These are phyloP conservation scores for Chalara sp. DNA, from an alignment of 2,329 filamentous ascomycete species.

Conservation along the genomic window DNA sequence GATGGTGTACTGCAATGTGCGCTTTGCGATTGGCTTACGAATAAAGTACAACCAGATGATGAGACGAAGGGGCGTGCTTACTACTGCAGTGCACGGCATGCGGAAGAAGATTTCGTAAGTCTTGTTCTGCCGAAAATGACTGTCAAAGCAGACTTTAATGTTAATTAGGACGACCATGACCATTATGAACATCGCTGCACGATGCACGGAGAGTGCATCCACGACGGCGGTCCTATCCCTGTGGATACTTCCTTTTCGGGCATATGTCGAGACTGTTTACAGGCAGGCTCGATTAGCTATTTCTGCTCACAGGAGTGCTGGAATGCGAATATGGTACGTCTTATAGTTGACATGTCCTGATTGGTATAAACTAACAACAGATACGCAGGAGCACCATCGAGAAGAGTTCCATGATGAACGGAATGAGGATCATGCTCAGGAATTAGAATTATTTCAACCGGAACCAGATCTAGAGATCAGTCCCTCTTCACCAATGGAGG, in stretches of 20 bases:
- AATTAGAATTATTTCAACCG: background rate
- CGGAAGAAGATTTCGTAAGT: conserved; percentile 6
- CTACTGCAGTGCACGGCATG: conserved; percentile 23
- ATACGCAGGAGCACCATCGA: background rate
- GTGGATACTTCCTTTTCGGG: background rate
- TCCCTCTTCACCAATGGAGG: background rate
- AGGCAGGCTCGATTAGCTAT: background rate
- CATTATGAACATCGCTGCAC: background rate
- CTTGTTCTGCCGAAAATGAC: background rate
- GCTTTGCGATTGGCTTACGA: conserved; percentile 22
- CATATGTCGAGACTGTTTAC: conserved; percentile 1
- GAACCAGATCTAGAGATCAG: background rate
- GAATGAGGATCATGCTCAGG: background rate
- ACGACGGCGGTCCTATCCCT: background rate
- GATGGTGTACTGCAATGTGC: conserved; percentile 20
- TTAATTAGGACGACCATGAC: conserved; percentile 1
- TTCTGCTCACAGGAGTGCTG: conserved; percentile 5
- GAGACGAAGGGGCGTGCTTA: conserved; percentile 9
- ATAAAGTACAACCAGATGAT: conserved; percentile 12
- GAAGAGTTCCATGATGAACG: background rate
- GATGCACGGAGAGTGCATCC: conserved; percentile 1
- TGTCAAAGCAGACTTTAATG: background rate
- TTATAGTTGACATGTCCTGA: background rate
- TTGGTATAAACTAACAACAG: background rate
- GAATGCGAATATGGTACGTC: background rate